Base-by-base conservation (phyloP, 2,329 filamentous ascomycete genomes). In the Aspergillus sp. region DNA sequence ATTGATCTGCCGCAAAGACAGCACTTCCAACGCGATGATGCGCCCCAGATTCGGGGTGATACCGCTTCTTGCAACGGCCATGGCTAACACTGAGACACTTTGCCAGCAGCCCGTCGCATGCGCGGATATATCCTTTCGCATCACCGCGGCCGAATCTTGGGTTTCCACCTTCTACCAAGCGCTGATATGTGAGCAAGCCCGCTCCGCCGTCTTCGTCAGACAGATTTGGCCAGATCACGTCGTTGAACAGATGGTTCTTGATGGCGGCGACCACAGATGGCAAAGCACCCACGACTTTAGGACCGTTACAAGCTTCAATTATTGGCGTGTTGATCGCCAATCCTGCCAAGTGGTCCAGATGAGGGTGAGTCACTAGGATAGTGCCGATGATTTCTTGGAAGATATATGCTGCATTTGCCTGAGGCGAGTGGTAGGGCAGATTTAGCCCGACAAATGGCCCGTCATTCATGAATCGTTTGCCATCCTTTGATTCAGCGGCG, bases 221-320 rank as follows among this genome's bases (percentile, higher is more conserved):
- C 35, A 98, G 72, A 57, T 98, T 98, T 0, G 93, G 93, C 93
- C 93, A 98, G 45, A 97, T 94, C 48, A 95, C 74, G 60, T 96
- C 94, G 68, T 98, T 98, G 73, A 98, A 98, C 49, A 98, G 88
- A 67, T 98, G 90, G 0, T 76, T 82, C 65, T 95, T 97, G 67
- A 98, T 83, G 0, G 91, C 90, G 41, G 88, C 78, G 44, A 98
- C 90, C n/a, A 91, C 94, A 29, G 82, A 84, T 0, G 90, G 88
- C 3, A 97, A 72, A 0, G 86, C 91, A 1, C 91, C 89, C 9
- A 98, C 74, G 27, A 85, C 81, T 68, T 97, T 98, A 0, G 89
- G 88, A 30, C 77, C 74, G 29, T 83, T 81, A 2, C 85, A 80
- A 29, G 86, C 86, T 29, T 88, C 84, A 19, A 94, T 80, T 3